Percentiles rank a stretch among this genome's conserved stretches.
phyloP scores from a whole-genome alignment of 805 yeast species.

The Schizosaccharomyces octosporus region DNA sequence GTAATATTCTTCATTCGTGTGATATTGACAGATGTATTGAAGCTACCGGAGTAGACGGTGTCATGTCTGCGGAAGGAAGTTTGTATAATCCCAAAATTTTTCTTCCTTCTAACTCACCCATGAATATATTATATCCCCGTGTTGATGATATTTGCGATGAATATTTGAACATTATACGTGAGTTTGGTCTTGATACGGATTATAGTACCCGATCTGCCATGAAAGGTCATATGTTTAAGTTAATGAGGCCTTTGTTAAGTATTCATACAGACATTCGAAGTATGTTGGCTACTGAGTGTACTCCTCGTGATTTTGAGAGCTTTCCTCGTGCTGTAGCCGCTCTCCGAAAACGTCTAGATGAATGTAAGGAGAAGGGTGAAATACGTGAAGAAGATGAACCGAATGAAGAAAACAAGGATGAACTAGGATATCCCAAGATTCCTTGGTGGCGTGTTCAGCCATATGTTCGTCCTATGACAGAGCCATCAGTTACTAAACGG shows the following conservation, averaged over 20 bases:
- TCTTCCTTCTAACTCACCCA: constrained; percentile 17
- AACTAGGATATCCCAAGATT: background rate
- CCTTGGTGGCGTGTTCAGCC: constrained; percentile 7
- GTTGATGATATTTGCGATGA: constrained; percentile 66
- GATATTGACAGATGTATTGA: constrained; percentile 50
- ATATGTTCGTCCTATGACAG: background rate
- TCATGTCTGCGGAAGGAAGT: constrained; percentile 95
- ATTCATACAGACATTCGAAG: background rate
- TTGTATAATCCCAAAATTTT: constrained; percentile 83
- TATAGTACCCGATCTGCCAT: background rate
- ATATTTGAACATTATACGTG: constrained; percentile 52
- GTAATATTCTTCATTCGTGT: constrained; percentile 74
- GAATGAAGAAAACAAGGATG: background rate
- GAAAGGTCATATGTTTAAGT: background rate
- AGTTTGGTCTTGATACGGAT: background rate
- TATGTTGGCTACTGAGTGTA: background rate
- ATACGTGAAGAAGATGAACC: background rate
- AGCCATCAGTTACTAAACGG: background rate
- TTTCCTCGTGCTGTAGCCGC: background rate
- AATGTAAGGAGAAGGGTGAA: background rate
- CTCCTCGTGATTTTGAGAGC: background rate
- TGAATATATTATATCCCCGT: constrained; percentile 53
- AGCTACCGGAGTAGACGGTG: constrained; percentile 55
- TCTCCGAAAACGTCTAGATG: background rate
- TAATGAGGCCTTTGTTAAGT: background rate